A percentile compares a stretch with the other conserved stretches of the same genome.
phyloP scores from a whole-genome alignment of 495 filamentous ascomycete species.

The Penicillium tannophilum region DNA sequence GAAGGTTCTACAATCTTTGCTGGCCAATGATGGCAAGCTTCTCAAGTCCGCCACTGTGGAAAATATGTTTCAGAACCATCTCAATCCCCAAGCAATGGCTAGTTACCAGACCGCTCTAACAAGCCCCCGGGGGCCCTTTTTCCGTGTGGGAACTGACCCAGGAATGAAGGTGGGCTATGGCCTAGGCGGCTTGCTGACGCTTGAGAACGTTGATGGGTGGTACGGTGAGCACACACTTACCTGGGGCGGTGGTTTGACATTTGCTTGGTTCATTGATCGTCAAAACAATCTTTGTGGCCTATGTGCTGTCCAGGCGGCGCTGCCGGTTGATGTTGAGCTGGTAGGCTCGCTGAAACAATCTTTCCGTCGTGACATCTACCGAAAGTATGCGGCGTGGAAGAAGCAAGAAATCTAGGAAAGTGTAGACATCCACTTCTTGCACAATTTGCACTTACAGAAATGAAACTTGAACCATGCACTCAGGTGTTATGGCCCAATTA shows the following conservation, averaged over 20 bases:
- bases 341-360: conserved; percentile 40
- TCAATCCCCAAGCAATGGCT: conserved; percentile 31
- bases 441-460: too few species aligned
- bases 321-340: conserved; percentile 36
- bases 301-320: conserved; percentile 37
- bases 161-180: conserved; percentile 29
- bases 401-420: not conserved
- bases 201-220: conserved; percentile 39
- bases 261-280: conserved; percentile 50
- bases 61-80: conserved; percentile 55
- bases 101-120: conserved; percentile 20
- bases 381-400: conserved; percentile 29
- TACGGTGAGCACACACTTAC: conserved; percentile 42
- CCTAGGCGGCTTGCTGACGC: conserved; percentile 30
- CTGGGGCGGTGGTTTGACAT: conserved; percentile 41
- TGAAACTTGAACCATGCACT: too few species aligned
- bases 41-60: conserved; percentile 45
- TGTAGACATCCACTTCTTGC: too few species aligned
- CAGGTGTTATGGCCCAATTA: too few species aligned
- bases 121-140: conserved; percentile 28
- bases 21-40: conserved; percentile 48
- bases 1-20: conserved; percentile 51
- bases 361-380: conserved; percentile 47
- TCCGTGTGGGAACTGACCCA: conserved; percentile 29
- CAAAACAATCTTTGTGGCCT: conserved; percentile 48